Base-by-base conservation (phyloP, 1,139 yeast genomes). In the Yamadazyma diospyri region DNA sequence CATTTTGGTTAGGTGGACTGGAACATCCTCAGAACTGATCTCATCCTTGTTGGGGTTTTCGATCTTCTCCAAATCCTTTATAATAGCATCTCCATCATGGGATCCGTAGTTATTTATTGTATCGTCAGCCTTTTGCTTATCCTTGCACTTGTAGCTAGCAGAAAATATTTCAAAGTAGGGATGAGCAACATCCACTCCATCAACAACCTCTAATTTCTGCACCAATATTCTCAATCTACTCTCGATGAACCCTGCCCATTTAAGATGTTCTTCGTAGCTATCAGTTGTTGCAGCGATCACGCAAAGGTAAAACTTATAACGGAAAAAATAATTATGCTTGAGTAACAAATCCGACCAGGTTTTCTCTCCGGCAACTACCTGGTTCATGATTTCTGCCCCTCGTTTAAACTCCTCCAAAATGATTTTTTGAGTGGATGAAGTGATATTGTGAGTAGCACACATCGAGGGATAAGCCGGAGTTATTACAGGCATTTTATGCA, bases 401-500 rank as follows among this genome's bases (percentile, higher is more conserved):
- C 96, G 74, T 37, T 70, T 60, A 46, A 92, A 69, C 54, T 92
- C 99, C 12, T 64, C 55, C 53, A 87, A 51, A 22, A 92, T 86
- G 12, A 92, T 76, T 45, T 75, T 78, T 51, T 86, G 94, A 0
- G 97, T 89, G 0, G 97, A 87, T 13, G 74, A 74, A 1, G 94
- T 82, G 27, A 92, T 89, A 55, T 92, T 92, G 55, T 92, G 99
- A 1, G 99, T 92, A 0, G 99, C 97, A 60, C 99, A 92, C 98
- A 92, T 92, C 1, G 97, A 88, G 0, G 99, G 99, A 52, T 92
- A 92, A 0, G 98, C 97, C 0, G 99, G 99, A 0, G 99, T 92
- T 35, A 92, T 92, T n/a, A 92, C 95, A 0, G 99, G 99, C 98
- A 92, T 94, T 45, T 80, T 69, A 58, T 92, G 99, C 21, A 78